Base-by-base conservation (phyloP, 768 basidiomycete species). In the Steccherinum ochraceum region DNA sequence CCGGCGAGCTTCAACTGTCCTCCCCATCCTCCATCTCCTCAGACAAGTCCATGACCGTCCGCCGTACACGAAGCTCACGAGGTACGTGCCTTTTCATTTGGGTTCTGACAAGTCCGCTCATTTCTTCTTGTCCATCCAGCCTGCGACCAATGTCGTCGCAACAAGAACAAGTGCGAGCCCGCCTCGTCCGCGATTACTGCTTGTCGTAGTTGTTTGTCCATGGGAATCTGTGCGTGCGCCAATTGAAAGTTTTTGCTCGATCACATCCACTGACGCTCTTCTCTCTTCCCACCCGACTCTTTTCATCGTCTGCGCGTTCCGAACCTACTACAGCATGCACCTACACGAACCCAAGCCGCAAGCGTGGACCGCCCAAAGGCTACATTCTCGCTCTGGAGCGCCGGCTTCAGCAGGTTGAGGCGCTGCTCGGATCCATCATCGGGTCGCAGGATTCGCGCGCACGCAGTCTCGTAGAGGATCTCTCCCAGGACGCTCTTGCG, bases 331-430 rank as follows among this genome's bases (percentile, higher is more conserved):
- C 53, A 65, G 64, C 60, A 12, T 65, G 64, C 39, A 65, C 64
- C 1, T 65, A 56, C 19, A 7, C 52, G 62, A 62, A 62, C 25
- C 59, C 58, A 12, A 61, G 57, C 46, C 59, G 60, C 52, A 61
- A 61, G 48, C 55, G 70, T n/a, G 71, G 71, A 24, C 66, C 67
- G 3, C 67, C 69, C 20, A 69, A 68, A 50, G 72, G 64, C 20
- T 75, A 75, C 60, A 71, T 74, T 51, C 67, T 70, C 49, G 70
- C 70, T 25, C 65, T 74, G 45, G 72, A 74, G 58, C 65, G 67
- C 11, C 65, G 71, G 7, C 59, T 74, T 23, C 73, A 74, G 54
- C 68, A 74, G 43, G 69, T 73, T 48, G 73, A 75, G 56, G 71
- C 72, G 1, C 61, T 74, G 18, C 59, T 75, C 18, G 73, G 73